Percentiles rank a stretch among this genome's conserved stretches.
These are phyloP conservation scores for Cytospora piceicola DNA, from an alignment of 2,329 filamentous ascomycete genomes.

Conservation along the genomic window DNA sequence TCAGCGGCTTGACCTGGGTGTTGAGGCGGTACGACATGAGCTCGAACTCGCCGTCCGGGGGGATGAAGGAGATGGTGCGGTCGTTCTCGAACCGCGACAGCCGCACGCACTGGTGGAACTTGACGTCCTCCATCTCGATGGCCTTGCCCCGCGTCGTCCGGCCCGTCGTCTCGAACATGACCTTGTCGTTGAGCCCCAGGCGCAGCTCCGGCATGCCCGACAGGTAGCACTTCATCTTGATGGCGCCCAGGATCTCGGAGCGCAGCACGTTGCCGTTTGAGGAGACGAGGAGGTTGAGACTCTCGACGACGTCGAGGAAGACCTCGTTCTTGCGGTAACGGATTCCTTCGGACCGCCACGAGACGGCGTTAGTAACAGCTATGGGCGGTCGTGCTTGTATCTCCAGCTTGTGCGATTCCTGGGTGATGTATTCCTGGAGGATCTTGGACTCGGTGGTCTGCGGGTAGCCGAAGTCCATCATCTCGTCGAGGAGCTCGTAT, in stretches of 20 bases:
- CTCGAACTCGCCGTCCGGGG: constrained; percentile 97
- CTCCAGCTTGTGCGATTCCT: constrained; percentile 98
- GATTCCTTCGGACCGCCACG: constrained; percentile 97
- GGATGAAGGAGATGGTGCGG: constrained; percentile 97
- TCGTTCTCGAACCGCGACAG: constrained; percentile 98
- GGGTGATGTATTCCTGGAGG: constrained; percentile 97
- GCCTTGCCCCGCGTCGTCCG: constrained; percentile 93
- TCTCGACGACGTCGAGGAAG: constrained; percentile 96
- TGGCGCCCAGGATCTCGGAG: constrained; percentile 92
- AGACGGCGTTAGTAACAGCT: constrained; percentile 96
- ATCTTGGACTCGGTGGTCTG: constrained; percentile 99
- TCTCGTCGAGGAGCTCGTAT: constrained; percentile 97
- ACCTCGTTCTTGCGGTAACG: constrained; percentile 99
- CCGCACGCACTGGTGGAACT: constrained; percentile 98
- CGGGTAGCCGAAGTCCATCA: constrained; percentile 99
- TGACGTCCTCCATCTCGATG: constrained; percentile 99
- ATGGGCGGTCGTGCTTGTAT: constrained; percentile 95
- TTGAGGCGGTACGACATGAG: constrained; percentile 99
- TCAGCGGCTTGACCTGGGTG: constrained; percentile 96
- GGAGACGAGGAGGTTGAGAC: constrained; percentile 91
- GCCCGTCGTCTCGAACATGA: constrained; percentile 98
- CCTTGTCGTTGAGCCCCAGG: constrained; percentile 95
- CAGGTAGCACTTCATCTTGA: constrained; percentile 99
- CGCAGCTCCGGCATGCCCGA: constrained; percentile 97
- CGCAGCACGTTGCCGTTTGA: constrained; percentile 93